These are phyloP conservation scores for Evernia prunastri DNA, from an alignment of 495 filamentous ascomycete species.

Conservation along the genomic window DNA sequence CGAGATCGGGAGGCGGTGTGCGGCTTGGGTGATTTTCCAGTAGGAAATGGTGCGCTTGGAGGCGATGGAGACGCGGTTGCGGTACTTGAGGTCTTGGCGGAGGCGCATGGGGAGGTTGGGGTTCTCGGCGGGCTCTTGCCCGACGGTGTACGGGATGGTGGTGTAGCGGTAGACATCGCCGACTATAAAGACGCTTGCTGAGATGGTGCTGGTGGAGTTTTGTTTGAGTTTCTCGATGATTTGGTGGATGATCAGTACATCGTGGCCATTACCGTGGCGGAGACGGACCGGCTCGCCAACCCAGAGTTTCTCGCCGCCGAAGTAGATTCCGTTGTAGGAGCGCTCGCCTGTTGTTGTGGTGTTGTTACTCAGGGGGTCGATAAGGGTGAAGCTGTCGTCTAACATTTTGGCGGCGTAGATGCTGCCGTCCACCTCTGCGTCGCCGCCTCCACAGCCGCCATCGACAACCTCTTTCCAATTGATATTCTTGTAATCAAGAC, in stretches of 20 bases:
- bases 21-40: slow-evolving; percentile 39
- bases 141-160: slow-evolving; percentile 30
- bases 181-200: slow-evolving; percentile 30
- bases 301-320: slow-evolving; percentile 60
- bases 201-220: slow-evolving; percentile 20
- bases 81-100: slow-evolving; percentile 39
- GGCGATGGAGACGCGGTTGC: slow-evolving; percentile 40
- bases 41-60: slow-evolving; percentile 33
- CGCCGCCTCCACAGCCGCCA: slow-evolving; percentile 38
- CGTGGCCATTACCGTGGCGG: slow-evolving; percentile 34
- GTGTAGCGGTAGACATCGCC: slow-evolving; percentile 46
- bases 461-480: slow-evolving; percentile 44
- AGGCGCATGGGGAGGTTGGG: slow-evolving; percentile 40
- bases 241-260: slow-evolving; percentile 47
- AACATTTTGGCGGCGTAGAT: slow-evolving; percentile 54
- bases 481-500: slow-evolving; percentile 41
- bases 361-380: slow-evolving; percentile 40
- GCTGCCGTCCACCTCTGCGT: slow-evolving; percentile 52
- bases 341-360: slow-evolving; percentile 36
- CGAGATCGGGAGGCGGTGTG: slow-evolving; percentile 34
- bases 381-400: slow-evolving; percentile 49
- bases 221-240: slow-evolving; percentile 29
- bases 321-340: slow-evolving; percentile 50
- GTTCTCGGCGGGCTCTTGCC: slow-evolving; percentile 27
- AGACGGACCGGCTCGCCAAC: slow-evolving; percentile 52